phyloP scores from a whole-genome alignment of 805 yeast species.

The Saccharomycopsis fodiens region DNA sequence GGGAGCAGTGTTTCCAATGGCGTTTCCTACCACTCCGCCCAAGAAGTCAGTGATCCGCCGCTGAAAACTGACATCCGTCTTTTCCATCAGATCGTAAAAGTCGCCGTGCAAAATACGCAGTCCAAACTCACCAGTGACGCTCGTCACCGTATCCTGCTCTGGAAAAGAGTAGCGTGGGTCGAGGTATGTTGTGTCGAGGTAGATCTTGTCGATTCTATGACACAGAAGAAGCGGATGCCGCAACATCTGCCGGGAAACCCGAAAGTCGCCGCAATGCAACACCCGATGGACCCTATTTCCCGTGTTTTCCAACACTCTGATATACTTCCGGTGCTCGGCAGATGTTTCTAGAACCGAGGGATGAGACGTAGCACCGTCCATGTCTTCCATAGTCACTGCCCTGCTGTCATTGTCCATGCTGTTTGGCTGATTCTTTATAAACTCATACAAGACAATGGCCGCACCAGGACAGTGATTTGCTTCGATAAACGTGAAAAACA shows the following conservation, averaged over 20 bases:
- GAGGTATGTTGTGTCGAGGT: conserved; percentile 87
- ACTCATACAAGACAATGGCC: conserved; percentile 59
- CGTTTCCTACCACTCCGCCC: background rate
- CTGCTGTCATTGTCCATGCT: background rate
- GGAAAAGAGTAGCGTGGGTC: conserved; percentile 73
- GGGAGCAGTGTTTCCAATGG: background rate
- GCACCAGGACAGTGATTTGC: conserved; percentile 99
- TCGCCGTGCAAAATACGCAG: conserved; percentile 23
- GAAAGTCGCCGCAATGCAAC: conserved; percentile 90
- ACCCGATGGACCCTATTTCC: conserved; percentile 28
- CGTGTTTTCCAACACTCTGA: conserved; percentile 22
- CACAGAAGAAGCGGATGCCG: conserved; percentile 25
- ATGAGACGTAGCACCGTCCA: no score
- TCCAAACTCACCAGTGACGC: conserved; percentile 49
- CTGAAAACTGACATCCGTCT: conserved; percentile 9
- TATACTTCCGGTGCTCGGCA: conserved; percentile 7
- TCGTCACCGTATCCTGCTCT: conserved; percentile 60
- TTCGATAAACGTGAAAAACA: conserved; percentile 55
- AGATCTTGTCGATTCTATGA: conserved; percentile 48
- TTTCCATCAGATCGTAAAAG: conserved; percentile 17
- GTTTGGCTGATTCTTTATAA: conserved; percentile 9
- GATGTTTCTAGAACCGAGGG: no score
- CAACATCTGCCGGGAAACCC: conserved; percentile 54
- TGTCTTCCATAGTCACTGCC: no score
- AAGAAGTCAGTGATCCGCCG: conserved; percentile 34